A percentile compares a stretch with the other conserved stretches of the same genome.
These are phyloP conservation scores for Ogataea pignaliae DNA, from an alignment of 805 yeast genomes.

Conservation along the genomic window DNA sequence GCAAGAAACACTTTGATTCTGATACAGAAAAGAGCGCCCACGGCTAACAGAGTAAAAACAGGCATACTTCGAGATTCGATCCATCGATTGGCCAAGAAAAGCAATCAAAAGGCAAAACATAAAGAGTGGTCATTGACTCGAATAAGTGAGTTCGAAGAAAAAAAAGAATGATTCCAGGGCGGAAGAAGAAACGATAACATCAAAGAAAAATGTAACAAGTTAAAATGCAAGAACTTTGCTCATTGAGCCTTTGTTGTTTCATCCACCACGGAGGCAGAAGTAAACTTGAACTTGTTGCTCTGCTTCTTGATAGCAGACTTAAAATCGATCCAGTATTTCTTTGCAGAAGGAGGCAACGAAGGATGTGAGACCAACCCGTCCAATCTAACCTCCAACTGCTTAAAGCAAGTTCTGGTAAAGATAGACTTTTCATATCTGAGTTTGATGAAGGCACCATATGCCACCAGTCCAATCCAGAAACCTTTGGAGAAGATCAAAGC, in stretches of 20 bases:
- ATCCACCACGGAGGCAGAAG: slow-evolving; percentile 3
- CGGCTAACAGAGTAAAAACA: too few species aligned
- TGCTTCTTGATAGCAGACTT: slow-evolving; percentile 32
- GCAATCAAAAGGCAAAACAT: background rate
- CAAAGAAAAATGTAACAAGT: background rate
- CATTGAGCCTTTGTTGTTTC: slow-evolving; percentile 12
- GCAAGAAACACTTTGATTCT: too few species aligned
- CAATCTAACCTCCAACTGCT: slow-evolving; percentile 61
- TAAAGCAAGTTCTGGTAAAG: slow-evolving; percentile 58
- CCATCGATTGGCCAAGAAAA: background rate
- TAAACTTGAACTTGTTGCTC: slow-evolving; percentile 13
- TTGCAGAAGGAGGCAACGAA: slow-evolving; percentile 45
- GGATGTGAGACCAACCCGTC: slow-evolving; percentile 53
- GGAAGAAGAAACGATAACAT: background rate
- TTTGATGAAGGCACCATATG: slow-evolving; percentile 63
- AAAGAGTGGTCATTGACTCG: background rate
- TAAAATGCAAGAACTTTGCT: background rate
- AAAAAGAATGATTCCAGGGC: background rate
- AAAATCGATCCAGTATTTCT: slow-evolving; percentile 44
- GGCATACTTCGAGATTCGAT: background rate
- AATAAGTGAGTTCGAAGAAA: background rate
- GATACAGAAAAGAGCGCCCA: too few species aligned
- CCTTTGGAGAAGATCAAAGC: slow-evolving; percentile 53
- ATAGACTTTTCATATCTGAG: slow-evolving; percentile 72
- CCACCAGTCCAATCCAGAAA: slow-evolving; percentile 54